Percentiles rank a stretch among this genome's conserved stretches.
phyloP scores from a whole-genome alignment of 345 rosid genomes.

The Eucalyptus camaldulensis region DNA sequence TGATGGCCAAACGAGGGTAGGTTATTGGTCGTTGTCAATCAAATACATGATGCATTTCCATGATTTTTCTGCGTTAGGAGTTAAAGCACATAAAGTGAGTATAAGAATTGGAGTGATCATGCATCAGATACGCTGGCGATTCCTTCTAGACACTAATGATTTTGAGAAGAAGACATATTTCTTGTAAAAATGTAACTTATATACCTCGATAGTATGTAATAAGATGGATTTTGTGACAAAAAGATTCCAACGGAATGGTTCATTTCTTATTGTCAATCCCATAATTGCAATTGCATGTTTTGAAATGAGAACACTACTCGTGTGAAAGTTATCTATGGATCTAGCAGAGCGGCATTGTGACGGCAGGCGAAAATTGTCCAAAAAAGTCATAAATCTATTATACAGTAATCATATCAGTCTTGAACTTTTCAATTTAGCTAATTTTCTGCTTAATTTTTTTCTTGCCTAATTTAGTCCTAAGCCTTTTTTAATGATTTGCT shows the following conservation, averaged over 20 bases:
- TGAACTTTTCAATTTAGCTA: too few relatives aligned
- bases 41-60: background rate
- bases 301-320: background rate
- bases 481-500: background rate
- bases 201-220: background rate
- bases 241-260: background rate
- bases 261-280: background rate
- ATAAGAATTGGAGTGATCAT: background rate
- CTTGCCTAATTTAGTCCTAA: background rate
- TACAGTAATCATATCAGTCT: too few relatives aligned
- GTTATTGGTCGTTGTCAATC: background rate
- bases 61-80: background rate
- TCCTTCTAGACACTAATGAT: background rate
- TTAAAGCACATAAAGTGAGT: background rate
- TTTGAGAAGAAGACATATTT: background rate
- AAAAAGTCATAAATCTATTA: background rate
- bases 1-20: background rate
- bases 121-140: background rate
- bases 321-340: background rate
- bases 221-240: background rate
- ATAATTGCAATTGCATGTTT: background rate
- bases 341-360: background rate
- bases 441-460: too few relatives aligned
- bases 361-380: accelerated
- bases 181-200: background rate